Evolutionary conservation across 192 early-diverging fungal species (phyloP).

Genomic region (Rhizophagus sp.): DNA sequence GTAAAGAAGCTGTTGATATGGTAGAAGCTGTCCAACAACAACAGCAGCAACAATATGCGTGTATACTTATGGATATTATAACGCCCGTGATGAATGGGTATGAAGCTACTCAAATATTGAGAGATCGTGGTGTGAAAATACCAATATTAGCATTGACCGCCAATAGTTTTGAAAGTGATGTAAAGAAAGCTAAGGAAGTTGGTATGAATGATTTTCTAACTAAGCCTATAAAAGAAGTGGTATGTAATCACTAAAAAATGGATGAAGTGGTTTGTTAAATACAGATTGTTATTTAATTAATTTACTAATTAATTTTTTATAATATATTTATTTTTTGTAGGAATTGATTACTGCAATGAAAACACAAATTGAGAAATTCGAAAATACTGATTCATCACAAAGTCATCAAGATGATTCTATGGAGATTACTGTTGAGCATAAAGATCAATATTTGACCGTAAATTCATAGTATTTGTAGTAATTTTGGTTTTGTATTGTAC

Average conservation of each 20-base stretch:
- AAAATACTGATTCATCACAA: background rate
- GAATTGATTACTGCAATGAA: background rate
- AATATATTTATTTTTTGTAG: background rate
- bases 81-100: conserved; percentile 19
- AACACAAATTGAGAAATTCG: background rate
- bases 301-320: background rate
- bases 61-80: conserved; percentile 20
- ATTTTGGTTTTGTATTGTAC: background rate
- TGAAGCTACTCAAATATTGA: conserved; percentile 10
- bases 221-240: background rate
- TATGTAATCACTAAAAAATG: background rate
- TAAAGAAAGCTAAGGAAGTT: background rate
- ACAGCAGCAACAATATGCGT: background rate
- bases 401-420: background rate
- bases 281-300: background rate
- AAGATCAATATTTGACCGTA: background rate
- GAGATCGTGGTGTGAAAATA: conserved; percentile 1
- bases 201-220: conserved; percentile 12
- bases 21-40: background rate
- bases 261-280: background rate
- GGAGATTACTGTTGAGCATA: background rate
- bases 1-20: conserved; percentile 31
- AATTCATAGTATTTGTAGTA: background rate
- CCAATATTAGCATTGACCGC: conserved; percentile 16
- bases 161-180: conserved; percentile 16